Evolutionary conservation across 345 rosid species (phyloP), one percentile per base, ranked within the genome.

Genomic region (Durio zibethinus): DNA sequence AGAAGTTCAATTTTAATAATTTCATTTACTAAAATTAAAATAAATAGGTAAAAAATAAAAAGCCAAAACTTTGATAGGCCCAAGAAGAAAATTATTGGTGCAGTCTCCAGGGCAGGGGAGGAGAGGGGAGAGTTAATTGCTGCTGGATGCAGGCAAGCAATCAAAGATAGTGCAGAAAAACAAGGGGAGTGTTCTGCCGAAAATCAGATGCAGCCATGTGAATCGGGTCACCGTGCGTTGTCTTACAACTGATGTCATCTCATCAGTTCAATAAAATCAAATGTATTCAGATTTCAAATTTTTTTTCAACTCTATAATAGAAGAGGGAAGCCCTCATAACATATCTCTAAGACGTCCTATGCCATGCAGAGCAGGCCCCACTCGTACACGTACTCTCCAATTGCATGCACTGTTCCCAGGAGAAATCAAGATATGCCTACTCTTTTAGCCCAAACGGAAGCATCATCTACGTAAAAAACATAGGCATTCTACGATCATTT

Each of bases 101-200:
- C 14, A 71, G 61, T 12, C 57, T 10, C 16, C 48, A 65, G 57
- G 21, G 10, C 21, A 18, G 9, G 57, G 65, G 4, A 7, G 35
- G 5, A 27, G 4, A 5, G 21, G 23, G 4, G n/a, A 9, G 38
- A n/a, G 18, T 23, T 36, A 40, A 42, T 9, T 7, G 38, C 59
- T 48, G 59, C 23, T 16, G 60, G 14, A 23, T 68, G 12, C 73
- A 62, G 33, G 18, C 36, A 21, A 42, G 40, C 43, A 72, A 72
- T 71, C 3, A 29, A 71, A 33, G 40, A 20, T 4, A 33, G 16
- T 2, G 40, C 38, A 45, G 72, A 66, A 23, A 40, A 66, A 40
- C 33, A 66, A 47, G 75, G 50, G 61, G 75, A 50, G 73, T 76
- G 63, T 18, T 76, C 78, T 35, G 78, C 48, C 33, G 7, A n/a